phyloP scores from a whole-genome alignment of 352 stramenopile genomes.

The Globisporangium lucens region DNA sequence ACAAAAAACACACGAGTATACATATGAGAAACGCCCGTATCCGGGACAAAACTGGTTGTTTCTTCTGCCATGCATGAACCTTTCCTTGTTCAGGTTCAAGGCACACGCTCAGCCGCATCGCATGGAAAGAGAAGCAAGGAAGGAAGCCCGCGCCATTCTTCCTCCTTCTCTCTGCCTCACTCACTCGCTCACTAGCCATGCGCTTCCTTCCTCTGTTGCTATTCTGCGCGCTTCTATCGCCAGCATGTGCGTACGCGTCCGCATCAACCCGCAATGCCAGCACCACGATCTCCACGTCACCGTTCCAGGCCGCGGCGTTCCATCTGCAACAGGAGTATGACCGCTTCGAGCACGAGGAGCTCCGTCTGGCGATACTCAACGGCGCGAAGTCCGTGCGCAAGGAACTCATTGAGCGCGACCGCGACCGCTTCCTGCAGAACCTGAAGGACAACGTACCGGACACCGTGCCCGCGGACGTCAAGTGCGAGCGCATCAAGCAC shows the following conservation, averaged over 20 bases:
- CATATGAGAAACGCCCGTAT: not conserved
- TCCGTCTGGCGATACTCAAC: slow-evolving; percentile 10
- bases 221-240: not conserved
- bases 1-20: not conserved
- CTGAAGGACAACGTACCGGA: slow-evolving; percentile 49
- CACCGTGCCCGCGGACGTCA: slow-evolving; percentile 53
- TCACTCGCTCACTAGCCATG: not conserved
- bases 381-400: slow-evolving; percentile 6
- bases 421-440: slow-evolving; percentile 29
- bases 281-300: slow-evolving; percentile 4
- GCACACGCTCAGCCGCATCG: not conserved
- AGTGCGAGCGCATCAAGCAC: slow-evolving; percentile 44
- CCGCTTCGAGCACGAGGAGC: slow-evolving; percentile 17
- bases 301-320: slow-evolving; percentile 15
- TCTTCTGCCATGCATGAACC: not conserved
- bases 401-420: slow-evolving; percentile 17
- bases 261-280: not conserved
- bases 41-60: not conserved
- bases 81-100: not conserved
- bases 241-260: not conserved
- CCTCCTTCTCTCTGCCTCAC: not conserved
- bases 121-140: not conserved
- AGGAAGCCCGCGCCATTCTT: not conserved
- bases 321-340: slow-evolving; percentile 20
- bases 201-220: not conserved